Conservation (phyloP, 2,329 filamentous ascomycete genomes). For the Pseudogymnoascus sp. region DNA sequence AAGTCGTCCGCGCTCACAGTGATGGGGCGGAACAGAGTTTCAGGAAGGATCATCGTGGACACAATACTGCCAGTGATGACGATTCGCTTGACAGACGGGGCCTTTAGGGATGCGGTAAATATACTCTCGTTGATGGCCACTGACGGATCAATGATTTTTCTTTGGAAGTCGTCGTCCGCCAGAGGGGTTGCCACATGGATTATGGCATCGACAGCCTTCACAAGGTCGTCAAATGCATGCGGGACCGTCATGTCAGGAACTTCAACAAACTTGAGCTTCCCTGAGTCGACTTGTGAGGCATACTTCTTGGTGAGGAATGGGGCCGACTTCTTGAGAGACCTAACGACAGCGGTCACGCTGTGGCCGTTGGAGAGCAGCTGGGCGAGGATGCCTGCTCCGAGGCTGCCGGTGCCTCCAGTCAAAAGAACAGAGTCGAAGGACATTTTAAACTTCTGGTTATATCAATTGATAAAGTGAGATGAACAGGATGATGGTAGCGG, state of each 20-base stretch:
- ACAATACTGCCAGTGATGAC: constrained; percentile 9
- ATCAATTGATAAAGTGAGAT: neutral
- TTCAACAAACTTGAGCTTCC: constrained; percentile 5
- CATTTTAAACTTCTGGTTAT: neutral
- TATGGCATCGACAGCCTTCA: neutral
- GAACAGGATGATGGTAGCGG: too few relatives aligned
- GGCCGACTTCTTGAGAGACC: neutral
- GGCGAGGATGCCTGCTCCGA: constrained; percentile 7
- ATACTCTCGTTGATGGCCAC: neutral
- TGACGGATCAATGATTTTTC: neutral
- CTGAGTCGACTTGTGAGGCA: neutral
- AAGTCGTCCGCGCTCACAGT: constrained; percentile 42
- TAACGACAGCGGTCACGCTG: constrained; percentile 7
- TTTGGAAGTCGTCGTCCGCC: neutral
- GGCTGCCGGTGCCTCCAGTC: constrained; percentile 12
- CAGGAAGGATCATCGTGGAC: neutral
- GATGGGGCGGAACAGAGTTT: constrained; percentile 24
- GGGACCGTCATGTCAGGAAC: constrained; percentile 11
- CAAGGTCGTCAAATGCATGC: constrained; percentile 8
- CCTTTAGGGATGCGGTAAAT: neutral
- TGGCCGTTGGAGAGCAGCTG: constrained; percentile 7
- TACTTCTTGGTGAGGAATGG: constrained; percentile 11
- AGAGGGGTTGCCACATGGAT: constrained; percentile 3
- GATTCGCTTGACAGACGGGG: neutral
- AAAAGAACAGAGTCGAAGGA: constrained; percentile 8